Percentiles rank a stretch among this genome's conserved stretches.
These are phyloP conservation scores for Lactarius akahatsu DNA, from an alignment of 768 basidiomycete species.

Conservation along the genomic window DNA sequence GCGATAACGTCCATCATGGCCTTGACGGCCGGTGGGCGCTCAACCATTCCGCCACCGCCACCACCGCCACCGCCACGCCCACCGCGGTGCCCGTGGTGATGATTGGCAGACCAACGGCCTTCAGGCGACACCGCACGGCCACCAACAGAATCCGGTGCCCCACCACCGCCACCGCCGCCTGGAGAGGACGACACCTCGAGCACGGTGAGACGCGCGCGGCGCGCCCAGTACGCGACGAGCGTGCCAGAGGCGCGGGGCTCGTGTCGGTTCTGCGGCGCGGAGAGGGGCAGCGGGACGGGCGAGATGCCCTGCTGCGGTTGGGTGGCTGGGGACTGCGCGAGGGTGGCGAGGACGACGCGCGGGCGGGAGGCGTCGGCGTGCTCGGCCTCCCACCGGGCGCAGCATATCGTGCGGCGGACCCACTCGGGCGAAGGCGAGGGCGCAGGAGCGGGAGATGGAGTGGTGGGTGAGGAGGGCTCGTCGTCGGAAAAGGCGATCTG, in stretches of 20 bases:
- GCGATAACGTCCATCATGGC: conserved; percentile 79
- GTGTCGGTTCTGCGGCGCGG: conserved; percentile 53
- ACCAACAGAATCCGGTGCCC: conserved; percentile 12
- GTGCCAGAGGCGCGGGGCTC: conserved; percentile 65
- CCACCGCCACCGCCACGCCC: conserved; percentile 31
- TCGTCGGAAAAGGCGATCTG: conserved; percentile 54
- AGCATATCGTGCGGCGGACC: conserved; percentile 82
- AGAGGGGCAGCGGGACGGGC: conserved; percentile 64
- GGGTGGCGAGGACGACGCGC: conserved; percentile 64
- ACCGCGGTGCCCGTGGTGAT: conserved; percentile 23
- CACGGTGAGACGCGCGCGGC: conserved; percentile 55
- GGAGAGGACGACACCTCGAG: conserved; percentile 50
- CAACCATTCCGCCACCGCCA: conserved; percentile 53
- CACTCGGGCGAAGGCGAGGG: conserved; percentile 66
- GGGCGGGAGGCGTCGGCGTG: conserved; percentile 42
- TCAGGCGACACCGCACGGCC: conserved; percentile 32
- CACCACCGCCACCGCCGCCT: conserved; percentile 14
- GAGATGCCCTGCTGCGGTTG: conserved; percentile 34
- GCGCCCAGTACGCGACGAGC: conserved; percentile 67
- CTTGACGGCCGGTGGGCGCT: conserved; percentile 73
- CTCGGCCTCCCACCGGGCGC: conserved; percentile 72
- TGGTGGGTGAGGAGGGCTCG: conserved; percentile 23
- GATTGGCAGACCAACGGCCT: conserved; percentile 30
- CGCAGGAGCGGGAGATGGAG: conserved; percentile 31
- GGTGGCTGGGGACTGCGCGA: conserved; percentile 26